These are phyloP conservation scores for Claviceps quebecensis DNA, from an alignment of 2,329 filamentous ascomycete genomes.

Conservation along the genomic window DNA sequence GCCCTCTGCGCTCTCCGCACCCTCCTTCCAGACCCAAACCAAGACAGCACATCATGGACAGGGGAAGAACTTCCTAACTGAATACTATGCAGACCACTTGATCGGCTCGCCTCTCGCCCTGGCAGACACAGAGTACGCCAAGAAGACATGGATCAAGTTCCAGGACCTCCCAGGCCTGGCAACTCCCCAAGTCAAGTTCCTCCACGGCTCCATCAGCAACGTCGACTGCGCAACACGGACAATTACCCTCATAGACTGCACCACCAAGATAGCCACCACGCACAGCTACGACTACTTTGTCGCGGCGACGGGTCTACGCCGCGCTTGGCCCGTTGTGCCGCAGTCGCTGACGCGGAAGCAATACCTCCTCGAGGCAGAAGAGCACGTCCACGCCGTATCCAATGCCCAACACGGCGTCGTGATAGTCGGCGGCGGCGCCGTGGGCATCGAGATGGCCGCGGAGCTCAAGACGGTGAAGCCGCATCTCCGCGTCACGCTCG, in stretches of 20 bases:
- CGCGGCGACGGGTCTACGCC: conserved; percentile 53
- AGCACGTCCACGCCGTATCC: conserved; percentile 42
- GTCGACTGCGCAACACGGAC: conserved; percentile 47
- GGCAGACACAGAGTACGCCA: conserved; percentile 46
- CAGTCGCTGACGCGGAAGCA: conserved; percentile 46
- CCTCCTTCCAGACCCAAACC: not conserved
- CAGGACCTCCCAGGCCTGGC: conserved; percentile 53
- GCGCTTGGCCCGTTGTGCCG: conserved; percentile 61
- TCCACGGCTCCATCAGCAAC: conserved; percentile 49
- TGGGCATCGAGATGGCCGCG: conserved; percentile 70
- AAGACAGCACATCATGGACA: not conserved
- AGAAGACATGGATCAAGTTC: conserved; percentile 58
- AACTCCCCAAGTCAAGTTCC: conserved; percentile 43
- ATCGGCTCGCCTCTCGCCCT: conserved; percentile 65
- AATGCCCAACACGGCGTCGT: conserved; percentile 45
- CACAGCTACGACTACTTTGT: conserved; percentile 62
- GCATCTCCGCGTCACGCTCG: conserved; percentile 50
- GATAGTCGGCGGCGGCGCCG: conserved; percentile 64
- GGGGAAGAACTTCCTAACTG: not conserved
- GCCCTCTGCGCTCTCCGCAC: not conserved
- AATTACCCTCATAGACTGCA: conserved; percentile 38
- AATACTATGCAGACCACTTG: conserved; percentile 43
- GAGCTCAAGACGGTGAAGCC: conserved; percentile 60
- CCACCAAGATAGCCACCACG: conserved; percentile 26
- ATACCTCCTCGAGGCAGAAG: conserved; percentile 47